Conservation (phyloP, 2,329 filamentous ascomycete species). For the Amauroascus verrucosus region DNA sequence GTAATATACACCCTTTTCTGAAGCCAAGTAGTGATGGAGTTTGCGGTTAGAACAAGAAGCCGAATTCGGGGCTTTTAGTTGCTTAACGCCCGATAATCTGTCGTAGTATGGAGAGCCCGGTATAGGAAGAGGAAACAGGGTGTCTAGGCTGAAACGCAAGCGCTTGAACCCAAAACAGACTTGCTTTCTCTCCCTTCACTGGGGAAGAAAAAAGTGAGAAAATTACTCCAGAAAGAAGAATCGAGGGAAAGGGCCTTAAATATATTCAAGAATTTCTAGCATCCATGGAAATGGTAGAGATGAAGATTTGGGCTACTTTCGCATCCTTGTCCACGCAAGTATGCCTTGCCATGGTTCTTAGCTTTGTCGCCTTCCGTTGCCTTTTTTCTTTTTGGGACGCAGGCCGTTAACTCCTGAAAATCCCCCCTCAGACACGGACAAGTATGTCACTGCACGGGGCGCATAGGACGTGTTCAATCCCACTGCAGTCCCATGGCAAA, state of each 20-base stretch:
- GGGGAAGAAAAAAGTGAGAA: not conserved
- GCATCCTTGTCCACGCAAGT: not conserved
- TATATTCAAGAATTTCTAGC: not conserved
- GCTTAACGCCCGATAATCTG: not conserved
- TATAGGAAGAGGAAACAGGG: not conserved
- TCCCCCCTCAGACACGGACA: not conserved
- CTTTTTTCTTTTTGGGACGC: conserved; percentile 1
- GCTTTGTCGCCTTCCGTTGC: conserved; percentile 9
- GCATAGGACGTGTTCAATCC: not conserved
- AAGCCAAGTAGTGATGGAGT: not conserved
- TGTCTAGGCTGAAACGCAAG: not conserved
- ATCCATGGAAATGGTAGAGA: not conserved
- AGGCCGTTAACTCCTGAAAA: not conserved
- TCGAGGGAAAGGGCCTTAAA: not conserved
- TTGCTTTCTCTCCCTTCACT: not conserved
- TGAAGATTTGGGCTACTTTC: not conserved
- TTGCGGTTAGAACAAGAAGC: not conserved
- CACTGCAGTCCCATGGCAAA: not conserved
- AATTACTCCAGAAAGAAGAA: not conserved
- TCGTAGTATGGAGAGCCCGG: not conserved
- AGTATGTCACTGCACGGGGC: not conserved
- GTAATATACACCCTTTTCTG: not conserved
- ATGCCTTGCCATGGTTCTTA: not conserved
- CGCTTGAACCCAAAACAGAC: not conserved
- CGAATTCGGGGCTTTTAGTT: not conserved